A percentile compares a stretch with the other conserved stretches of the same genome.
Evolutionary conservation across 306 rosid species (phyloP).

Genomic region (Rosa lucieae): DNA sequence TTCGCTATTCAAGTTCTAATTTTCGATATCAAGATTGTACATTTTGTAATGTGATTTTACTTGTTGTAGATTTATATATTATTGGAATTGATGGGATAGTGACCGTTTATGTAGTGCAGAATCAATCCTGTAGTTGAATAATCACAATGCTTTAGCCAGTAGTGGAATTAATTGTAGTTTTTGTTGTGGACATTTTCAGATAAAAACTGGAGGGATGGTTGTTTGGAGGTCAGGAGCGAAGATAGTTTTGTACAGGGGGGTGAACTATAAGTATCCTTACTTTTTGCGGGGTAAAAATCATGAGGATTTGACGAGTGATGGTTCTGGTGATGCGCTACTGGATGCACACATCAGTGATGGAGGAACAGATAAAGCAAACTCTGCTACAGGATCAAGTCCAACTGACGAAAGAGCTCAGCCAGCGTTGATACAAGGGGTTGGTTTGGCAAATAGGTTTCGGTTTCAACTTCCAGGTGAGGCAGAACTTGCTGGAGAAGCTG

Average conservation of each 20-base stretch:
- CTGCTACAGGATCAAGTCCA: constrained; percentile 29
- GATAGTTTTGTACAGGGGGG: constrained; percentile 81
- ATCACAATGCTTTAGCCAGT: not conserved
- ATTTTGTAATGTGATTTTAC: not conserved
- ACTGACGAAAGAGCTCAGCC: constrained; percentile 30
- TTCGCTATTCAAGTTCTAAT: not conserved
- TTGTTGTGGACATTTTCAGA: constrained; percentile 47
- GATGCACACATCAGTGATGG: constrained; percentile 30
- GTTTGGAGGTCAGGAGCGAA: constrained; percentile 94
- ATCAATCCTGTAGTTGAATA: too few species aligned
- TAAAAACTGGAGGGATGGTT: constrained; percentile 93
- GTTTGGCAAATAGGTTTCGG: constrained; percentile 61
- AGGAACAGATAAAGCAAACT: constrained; percentile 33
- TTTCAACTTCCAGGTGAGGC: constrained; percentile 86
- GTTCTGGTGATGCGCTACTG: constrained; percentile 30
- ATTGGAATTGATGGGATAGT: not conserved
- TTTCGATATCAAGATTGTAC: not conserved
- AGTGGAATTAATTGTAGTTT: not conserved
- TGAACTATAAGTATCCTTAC: constrained; percentile 78
- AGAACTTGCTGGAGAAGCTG: constrained; percentile 72
- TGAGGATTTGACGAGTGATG: constrained; percentile 31
- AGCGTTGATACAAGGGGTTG: constrained; percentile 73
- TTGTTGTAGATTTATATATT: too few species aligned
- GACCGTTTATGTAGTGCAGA: not conserved
- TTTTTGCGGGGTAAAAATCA: constrained; percentile 42